Conservation (phyloP, 164 flowering plant species). For the Kingdonia uniflora region DNA sequence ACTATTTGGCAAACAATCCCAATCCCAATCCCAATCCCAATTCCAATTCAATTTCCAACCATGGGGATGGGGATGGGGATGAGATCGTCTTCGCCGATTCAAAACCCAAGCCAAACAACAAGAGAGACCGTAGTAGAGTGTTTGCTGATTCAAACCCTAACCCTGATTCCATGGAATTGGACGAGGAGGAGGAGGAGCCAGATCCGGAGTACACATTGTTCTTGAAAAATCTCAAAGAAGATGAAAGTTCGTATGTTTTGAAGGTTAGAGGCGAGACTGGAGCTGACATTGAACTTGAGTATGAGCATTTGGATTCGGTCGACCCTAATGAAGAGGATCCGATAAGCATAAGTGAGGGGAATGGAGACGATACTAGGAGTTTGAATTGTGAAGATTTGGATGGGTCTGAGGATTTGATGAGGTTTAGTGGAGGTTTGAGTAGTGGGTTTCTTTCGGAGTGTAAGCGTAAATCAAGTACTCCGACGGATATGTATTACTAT, state of each 20-base stretch:
- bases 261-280: constrained; percentile 13
- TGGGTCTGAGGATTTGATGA: no score
- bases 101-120: no score
- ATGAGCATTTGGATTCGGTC: not conserved
- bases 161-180: no score
- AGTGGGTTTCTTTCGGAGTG: constrained; percentile 2
- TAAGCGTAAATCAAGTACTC: not conserved
- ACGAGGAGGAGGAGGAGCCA: no score
- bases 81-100: no score
- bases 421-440: not conserved
- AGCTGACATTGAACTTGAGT: constrained; percentile 14
- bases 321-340: not conserved
- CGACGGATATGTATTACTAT: no score
- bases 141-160: no score
- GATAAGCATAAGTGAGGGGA: not conserved
- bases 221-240: constrained; percentile 21
- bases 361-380: not conserved
- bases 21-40: no score
- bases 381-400: not conserved
- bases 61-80: no score
- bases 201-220: constrained; percentile 16
- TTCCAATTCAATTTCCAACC: no score
- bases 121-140: no score
- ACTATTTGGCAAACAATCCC: no score
- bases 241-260: constrained; percentile 22